A percentile compares a stretch with the other conserved stretches of the same genome.
These are phyloP conservation scores for Ustilago vetiveriae DNA, from an alignment of 1,284 basidiomycete genomes.

Conservation along the genomic window DNA sequence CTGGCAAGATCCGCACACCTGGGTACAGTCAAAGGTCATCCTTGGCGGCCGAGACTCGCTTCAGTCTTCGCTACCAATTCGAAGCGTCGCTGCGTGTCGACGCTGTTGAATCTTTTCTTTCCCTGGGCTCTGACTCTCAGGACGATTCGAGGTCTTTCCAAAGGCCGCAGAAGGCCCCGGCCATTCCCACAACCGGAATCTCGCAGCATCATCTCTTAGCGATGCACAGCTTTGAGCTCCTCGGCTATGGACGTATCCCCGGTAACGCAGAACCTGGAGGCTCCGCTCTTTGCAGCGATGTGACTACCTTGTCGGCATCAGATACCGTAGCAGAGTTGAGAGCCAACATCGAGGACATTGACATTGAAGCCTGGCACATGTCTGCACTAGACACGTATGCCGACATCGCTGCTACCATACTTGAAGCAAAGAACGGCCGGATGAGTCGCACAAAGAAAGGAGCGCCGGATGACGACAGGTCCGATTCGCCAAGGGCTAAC, in stretches of 20 bases:
- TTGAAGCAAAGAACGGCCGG: constrained; percentile 2
- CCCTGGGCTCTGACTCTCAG: constrained; percentile 12
- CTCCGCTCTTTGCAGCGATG: constrained; percentile 14
- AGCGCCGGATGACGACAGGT: neutral
- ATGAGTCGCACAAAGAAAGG: neutral
- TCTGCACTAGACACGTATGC: constrained; percentile 38
- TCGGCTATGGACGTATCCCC: constrained; percentile 28
- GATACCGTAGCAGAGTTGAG: constrained; percentile 41
- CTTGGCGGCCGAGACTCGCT: constrained; percentile 36
- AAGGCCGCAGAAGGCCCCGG: neutral
- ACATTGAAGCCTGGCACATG: constrained; percentile 57
- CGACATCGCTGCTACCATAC: constrained; percentile 18
- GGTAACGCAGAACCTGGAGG: constrained; percentile 30
- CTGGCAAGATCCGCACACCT: constrained; percentile 31
- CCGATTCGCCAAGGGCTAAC: neutral
- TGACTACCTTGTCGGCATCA: constrained; percentile 18
- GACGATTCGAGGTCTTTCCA: constrained; percentile 9
- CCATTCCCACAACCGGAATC: constrained; percentile 12
- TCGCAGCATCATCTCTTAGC: constrained; percentile 51
- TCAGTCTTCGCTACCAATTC: constrained; percentile 47
- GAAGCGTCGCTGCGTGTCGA: constrained; percentile 39
- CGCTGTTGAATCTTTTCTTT: constrained; percentile 48
- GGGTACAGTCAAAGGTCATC: constrained; percentile 36
- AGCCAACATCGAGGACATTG: constrained; percentile 51
- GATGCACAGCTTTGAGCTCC: constrained; percentile 46